Base-by-base conservation (phyloP, 1,139 yeast genomes). In the Eremothecium cymbalariae region DNA sequence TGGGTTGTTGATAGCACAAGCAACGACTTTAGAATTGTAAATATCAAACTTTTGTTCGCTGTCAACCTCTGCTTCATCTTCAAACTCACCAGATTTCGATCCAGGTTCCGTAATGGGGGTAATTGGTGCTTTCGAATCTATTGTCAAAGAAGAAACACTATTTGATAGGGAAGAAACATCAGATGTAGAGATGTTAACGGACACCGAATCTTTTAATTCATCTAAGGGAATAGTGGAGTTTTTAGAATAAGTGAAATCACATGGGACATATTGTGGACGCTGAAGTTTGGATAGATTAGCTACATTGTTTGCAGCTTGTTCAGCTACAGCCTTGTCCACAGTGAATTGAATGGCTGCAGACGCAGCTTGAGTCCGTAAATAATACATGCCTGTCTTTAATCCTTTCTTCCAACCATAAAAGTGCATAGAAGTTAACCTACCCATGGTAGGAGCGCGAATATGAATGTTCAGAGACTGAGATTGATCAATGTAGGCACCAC, bases 351-450 rank as follows among this genome's bases (percentile, higher is more conserved):
- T 88, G 20, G 97, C 95, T 34, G 90, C 78, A 18, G 95, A 71
- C 3, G 97, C 96, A 22, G 96, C 95, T 66, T 82, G 93, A 4
- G 97, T 88, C 58, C 97, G 74, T 57, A 90, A 67, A 63, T 90
- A 90, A 68, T 90, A 90, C 95, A 90, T 88, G 42, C 98, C 98
- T 4, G 98, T 90, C 70, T 90, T 90, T 57, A 90, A 72, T 30
- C 97, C 98, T 67, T 79, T 82, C 62, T 80, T 80, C 97, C 97
- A 90, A 29, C 95, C 95, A 59, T 88, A 85, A 66, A 90, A 90
- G 62, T 90, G 97, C 93, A 88, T 88, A 51, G 88, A 74, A n/a
- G 97, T 88, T 46, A 90, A 70, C 60, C 88, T 88, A 43, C 94
- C 94, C 77, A 83, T 77, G 1, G 96, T 83, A 33, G 96, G 96